These are phyloP conservation scores for Xanthoparmelia taractica DNA, from an alignment of 495 filamentous ascomycete species.

Conservation along the genomic window DNA sequence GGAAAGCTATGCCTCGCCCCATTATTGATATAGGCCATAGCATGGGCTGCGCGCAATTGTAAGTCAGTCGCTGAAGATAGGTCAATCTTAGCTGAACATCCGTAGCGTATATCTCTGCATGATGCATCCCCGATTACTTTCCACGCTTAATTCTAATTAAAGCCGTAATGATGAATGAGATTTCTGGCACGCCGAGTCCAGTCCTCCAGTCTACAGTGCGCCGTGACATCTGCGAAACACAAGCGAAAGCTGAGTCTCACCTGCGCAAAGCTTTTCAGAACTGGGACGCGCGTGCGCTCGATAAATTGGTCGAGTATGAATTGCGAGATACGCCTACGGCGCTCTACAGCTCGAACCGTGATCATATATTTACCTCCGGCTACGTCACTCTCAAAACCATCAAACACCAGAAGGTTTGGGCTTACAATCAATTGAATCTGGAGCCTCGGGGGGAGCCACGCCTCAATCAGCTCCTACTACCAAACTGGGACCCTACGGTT, in stretches of 20 bases:
- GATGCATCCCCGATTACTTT: constrained; percentile 41
- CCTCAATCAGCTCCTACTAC: constrained; percentile 46
- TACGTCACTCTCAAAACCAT: constrained; percentile 53
- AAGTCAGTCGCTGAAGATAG: constrained; percentile 50
- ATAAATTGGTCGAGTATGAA: constrained; percentile 25
- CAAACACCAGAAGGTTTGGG: constrained; percentile 55
- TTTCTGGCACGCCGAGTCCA: neutral
- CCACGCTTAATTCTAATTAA: constrained; percentile 40
- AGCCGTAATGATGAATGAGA: constrained; percentile 32
- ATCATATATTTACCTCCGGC: constrained; percentile 30
- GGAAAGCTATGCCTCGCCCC: constrained; percentile 61
- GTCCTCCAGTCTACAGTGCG: constrained; percentile 6
- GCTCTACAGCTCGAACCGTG: constrained; percentile 32
- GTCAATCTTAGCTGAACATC: constrained; percentile 40
- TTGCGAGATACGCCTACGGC: constrained; percentile 27
- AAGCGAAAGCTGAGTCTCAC: constrained; percentile 16
- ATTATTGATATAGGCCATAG: constrained; percentile 72
- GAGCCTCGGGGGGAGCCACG: constrained; percentile 18
- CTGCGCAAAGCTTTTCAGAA: constrained; percentile 23
- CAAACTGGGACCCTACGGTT: constrained; percentile 36
- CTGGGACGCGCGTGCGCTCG: constrained; percentile 25
- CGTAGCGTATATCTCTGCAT: constrained; percentile 30
- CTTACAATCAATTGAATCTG: constrained; percentile 17
- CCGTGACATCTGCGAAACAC: constrained; percentile 22
- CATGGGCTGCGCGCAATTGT: constrained; percentile 50